phyloP scores from a whole-genome alignment of 345 rosid genomes.

The Camelina laxa region DNA sequence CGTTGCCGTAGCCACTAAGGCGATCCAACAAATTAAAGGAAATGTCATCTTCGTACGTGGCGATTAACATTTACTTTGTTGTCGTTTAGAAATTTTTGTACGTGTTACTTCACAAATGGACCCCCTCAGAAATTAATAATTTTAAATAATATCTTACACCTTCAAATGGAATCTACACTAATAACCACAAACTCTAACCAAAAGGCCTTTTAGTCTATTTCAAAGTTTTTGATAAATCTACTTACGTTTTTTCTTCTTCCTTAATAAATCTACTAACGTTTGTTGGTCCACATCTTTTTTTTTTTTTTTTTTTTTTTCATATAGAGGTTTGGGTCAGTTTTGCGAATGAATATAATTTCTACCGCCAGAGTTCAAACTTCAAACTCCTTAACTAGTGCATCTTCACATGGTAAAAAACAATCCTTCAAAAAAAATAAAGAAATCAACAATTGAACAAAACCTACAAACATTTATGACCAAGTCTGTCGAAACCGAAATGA shows the following conservation, averaged over 20 bases:
- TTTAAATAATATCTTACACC: background rate
- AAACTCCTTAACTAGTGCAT: background rate
- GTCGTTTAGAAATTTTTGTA: constrained; percentile 17
- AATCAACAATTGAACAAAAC: background rate
- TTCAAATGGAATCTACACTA: constrained; percentile 25
- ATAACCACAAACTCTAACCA: constrained; percentile 28
- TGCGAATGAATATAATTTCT: background rate
- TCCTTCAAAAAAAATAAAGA: background rate
- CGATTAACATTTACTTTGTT: constrained; percentile 32
- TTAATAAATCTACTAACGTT: background rate
- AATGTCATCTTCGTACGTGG: constrained; percentile 32
- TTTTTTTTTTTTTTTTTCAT: too few species aligned
- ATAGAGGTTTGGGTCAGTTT: background rate
- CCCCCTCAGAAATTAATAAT: background rate
- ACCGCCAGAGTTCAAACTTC: background rate
- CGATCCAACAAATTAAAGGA: constrained; percentile 36
- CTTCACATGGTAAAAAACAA: background rate
- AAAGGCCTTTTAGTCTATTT: constrained; percentile 18
- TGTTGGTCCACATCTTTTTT: background rate
- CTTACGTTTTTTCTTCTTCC: background rate
- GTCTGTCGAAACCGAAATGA: background rate
- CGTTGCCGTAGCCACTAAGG: constrained; percentile 46
- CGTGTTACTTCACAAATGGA: constrained; percentile 39
- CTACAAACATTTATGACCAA: background rate
- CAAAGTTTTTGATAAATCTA: background rate